Conservation (phyloP, 2,329 filamentous ascomycete species). For the Lachnellula suecica region DNA sequence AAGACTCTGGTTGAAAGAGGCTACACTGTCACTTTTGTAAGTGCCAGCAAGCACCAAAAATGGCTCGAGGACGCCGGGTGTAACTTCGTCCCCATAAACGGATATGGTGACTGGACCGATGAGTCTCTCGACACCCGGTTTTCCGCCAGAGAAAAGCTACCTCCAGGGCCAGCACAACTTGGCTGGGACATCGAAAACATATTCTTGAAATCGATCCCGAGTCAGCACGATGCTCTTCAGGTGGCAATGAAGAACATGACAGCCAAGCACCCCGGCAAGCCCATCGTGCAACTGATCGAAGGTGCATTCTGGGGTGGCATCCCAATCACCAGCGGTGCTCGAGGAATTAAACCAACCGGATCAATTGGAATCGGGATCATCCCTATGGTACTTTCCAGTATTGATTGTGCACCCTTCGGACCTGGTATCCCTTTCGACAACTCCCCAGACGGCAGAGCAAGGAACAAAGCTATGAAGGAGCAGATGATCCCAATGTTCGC, state of each 20-base stretch:
- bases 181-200: constrained; percentile 35
- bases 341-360: constrained; percentile 37
- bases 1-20: constrained; percentile 34
- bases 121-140: constrained; percentile 25
- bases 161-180: constrained; percentile 29
- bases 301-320: constrained; percentile 37
- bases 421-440: constrained; percentile 39
- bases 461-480: constrained; percentile 33
- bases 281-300: constrained; percentile 46
- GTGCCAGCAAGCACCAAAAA: constrained; percentile 36
- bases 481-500: constrained; percentile 19
- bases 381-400: constrained; percentile 37
- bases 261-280: constrained; percentile 33
- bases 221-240: constrained; percentile 35
- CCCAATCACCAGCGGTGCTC: constrained; percentile 39
- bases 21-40: constrained; percentile 43
- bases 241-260: constrained; percentile 35
- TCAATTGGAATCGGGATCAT: constrained; percentile 41
- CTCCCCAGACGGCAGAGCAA: constrained; percentile 35
- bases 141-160: constrained; percentile 14
- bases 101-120: constrained; percentile 27
- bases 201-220: constrained; percentile 35
- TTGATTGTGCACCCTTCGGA: constrained; percentile 40
- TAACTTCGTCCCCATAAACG: constrained; percentile 34
- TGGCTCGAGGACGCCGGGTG: constrained; percentile 39